A percentile compares a stretch with the other conserved stretches of the same genome.
These are phyloP conservation scores for Epithele typhae DNA, from an alignment of 768 basidiomycete genomes.

Conservation along the genomic window DNA sequence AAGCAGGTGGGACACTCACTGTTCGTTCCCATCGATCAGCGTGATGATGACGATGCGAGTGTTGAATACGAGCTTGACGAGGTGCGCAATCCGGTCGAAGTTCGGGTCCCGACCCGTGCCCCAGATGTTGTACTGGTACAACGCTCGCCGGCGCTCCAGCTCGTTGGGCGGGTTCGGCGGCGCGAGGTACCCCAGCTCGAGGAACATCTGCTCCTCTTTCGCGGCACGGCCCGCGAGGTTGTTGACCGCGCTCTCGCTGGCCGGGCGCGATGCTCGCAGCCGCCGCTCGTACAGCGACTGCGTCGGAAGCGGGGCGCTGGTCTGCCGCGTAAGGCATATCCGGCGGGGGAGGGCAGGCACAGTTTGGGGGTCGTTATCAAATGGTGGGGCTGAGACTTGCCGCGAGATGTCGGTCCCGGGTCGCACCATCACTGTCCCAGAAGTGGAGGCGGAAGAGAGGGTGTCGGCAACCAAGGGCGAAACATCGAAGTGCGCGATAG, in stretches of 20 bases:
- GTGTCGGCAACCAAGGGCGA: background rate
- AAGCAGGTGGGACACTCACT: slow-evolving; percentile 45
- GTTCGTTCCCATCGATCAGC: slow-evolving; percentile 78
- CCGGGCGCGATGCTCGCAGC: slow-evolving; percentile 18
- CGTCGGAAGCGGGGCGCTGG: slow-evolving; percentile 59
- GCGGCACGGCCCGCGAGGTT: slow-evolving; percentile 44
- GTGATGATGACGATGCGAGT: slow-evolving; percentile 83
- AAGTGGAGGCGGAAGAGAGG: background rate
- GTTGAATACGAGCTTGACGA: slow-evolving; percentile 90
- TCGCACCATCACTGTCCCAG: background rate
- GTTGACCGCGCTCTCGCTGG: slow-evolving; percentile 19
- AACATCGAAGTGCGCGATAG: slow-evolving; percentile 5
- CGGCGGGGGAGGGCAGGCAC: slow-evolving; percentile 49
- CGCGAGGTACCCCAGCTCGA: slow-evolving; percentile 61
- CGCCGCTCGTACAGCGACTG: slow-evolving; percentile 30
- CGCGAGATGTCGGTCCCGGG: slow-evolving; percentile 12
- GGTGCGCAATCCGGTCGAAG: slow-evolving; percentile 90
- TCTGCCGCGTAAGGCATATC: slow-evolving; percentile 54
- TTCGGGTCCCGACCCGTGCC: slow-evolving; percentile 82
- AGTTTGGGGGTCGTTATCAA: slow-evolving; percentile 30
- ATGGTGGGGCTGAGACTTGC: slow-evolving; percentile 24
- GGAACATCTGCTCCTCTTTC: slow-evolving; percentile 67
- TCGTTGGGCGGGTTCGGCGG: slow-evolving; percentile 88
- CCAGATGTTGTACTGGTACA: slow-evolving; percentile 89
- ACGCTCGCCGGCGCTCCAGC: slow-evolving; percentile 70